Evolutionary conservation across 2,329 filamentous ascomycete species (phyloP), one percentile per base, ranked within the genome.

Genomic region (Truncatella angustata): DNA sequence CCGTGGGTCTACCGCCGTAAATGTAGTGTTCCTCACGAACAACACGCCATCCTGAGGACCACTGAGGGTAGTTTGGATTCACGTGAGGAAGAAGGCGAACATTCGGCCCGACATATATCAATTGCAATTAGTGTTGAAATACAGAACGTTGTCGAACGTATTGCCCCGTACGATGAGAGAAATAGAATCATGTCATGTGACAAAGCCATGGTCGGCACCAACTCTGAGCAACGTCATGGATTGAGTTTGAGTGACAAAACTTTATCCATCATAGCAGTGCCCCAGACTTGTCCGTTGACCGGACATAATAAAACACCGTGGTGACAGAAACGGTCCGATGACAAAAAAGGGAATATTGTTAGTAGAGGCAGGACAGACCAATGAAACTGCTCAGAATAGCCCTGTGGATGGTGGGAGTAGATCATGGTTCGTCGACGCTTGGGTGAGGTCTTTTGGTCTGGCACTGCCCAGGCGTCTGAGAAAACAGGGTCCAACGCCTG

Each of bases 11-110:
- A 43, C 50, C 5, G 50, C 50, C 12, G 50, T 52, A 4, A 52
- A 52, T 52, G 50, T 52, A 11, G 50, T 52, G 1, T 52, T 52
- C 18, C 50, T 52, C 7, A 52, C 50, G 18, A 52, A 52, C 34
- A 45, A 45, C 28, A 32, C 28, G 28, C 28, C 28, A 32, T 32
- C 28, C 14, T 32, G 7, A 32, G 28, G 28, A 32, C n/a, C n/a
- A n/a, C n/a, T n/a, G n/a, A n/a, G n/a, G n/a, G n/a, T n/a, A n/a
- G n/a, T n/a, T n/a, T n/a, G n/a, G n/a, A n/a, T n/a, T n/a, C n/a
- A n/a, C n/a, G n/a, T n/a, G n/a, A n/a, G n/a, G n/a, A n/a, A n/a
- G n/a, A n/a, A n/a, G n/a, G n/a, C n/a, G n/a, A n/a, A n/a, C n/a
- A n/a, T n/a, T n/a, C n/a, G n/a, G n/a, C n/a, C n/a, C n/a, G n/a